phyloP scores from a whole-genome alignment of 2,329 filamentous ascomycete species.

The Incumbomyces lentus region DNA sequence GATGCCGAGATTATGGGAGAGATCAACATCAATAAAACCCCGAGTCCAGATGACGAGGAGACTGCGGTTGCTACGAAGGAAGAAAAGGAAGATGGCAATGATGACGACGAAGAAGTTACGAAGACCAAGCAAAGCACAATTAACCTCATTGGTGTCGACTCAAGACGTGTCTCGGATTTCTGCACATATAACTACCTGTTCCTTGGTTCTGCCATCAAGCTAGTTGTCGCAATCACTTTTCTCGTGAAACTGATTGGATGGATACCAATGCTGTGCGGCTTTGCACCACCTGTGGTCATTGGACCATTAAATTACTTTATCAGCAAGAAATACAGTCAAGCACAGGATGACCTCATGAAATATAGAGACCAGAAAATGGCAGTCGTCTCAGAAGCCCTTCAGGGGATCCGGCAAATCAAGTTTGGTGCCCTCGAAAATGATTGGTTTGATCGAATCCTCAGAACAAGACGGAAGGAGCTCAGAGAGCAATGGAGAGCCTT shows the following conservation, averaged over 20 bases:
- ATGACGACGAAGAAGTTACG: slow-evolving; percentile 43
- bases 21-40: slow-evolving; percentile 22
- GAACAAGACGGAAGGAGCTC: slow-evolving; percentile 57
- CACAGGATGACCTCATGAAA: slow-evolving; percentile 64
- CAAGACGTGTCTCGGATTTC: slow-evolving; percentile 59
- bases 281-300: slow-evolving; percentile 53
- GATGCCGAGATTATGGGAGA: slow-evolving; percentile 20
- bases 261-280: slow-evolving; percentile 55
- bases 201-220: slow-evolving; percentile 50
- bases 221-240: slow-evolving; percentile 56
- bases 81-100: slow-evolving; percentile 36
- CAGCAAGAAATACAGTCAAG: slow-evolving; percentile 52
- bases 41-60: slow-evolving; percentile 24
- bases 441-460: slow-evolving; percentile 61
- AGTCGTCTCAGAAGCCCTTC: slow-evolving; percentile 64
- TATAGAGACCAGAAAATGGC: slow-evolving; percentile 64
- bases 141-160: slow-evolving; percentile 69
- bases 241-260: slow-evolving; percentile 62
- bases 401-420: slow-evolving; percentile 76
- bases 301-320: slow-evolving; percentile 59
- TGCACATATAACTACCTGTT: slow-evolving; percentile 57
- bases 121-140: slow-evolving; percentile 61
- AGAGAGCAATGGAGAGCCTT: slow-evolving; percentile 57
- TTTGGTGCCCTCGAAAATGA: slow-evolving; percentile 66
- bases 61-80: slow-evolving; percentile 23